Evolutionary conservation across 768 basidiomycete genomes (phyloP).

Genomic region (Agaricus subrufescens): DNA sequence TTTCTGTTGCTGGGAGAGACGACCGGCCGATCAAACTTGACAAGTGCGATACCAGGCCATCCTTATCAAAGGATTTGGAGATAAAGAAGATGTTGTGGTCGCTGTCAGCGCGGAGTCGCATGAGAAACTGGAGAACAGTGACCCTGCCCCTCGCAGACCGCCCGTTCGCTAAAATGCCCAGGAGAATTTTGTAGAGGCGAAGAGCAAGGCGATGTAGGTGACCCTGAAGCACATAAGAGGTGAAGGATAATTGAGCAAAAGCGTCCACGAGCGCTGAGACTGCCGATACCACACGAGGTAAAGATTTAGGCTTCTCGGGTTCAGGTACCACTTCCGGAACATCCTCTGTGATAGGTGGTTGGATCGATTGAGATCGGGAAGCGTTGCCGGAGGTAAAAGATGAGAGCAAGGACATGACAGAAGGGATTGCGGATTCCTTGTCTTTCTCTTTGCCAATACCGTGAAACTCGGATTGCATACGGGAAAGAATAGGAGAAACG

Average conservation of each 20-base stretch:
- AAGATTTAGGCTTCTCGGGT: conserved; percentile 18
- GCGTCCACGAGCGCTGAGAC: conserved; percentile 58
- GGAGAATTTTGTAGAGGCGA: conserved; percentile 45
- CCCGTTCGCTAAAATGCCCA: conserved; percentile 41
- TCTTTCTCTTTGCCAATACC: conserved; percentile 35
- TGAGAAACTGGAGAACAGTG: conserved; percentile 77
- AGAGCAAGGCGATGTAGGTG: conserved; percentile 49
- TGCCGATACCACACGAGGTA: conserved; percentile 52
- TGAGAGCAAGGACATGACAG: conserved; percentile 60
- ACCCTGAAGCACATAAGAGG: conserved; percentile 47
- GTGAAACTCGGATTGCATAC: conserved; percentile 54
- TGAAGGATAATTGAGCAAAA: conserved; percentile 70
- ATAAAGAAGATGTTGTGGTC: conserved; percentile 82
- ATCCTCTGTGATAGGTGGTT: conserved; percentile 34
- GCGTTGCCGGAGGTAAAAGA: conserved; percentile 47
- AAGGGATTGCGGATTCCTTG: conserved; percentile 41
- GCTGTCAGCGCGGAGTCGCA: conserved; percentile 84
- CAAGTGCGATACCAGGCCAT: conserved; percentile 53
- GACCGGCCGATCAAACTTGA: conserved; percentile 61
- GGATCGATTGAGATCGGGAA: conserved; percentile 57
- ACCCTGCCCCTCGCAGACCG: conserved; percentile 60
- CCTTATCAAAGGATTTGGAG: conserved; percentile 45
- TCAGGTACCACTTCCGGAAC: conserved; percentile 20
- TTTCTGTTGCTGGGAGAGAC: conserved; percentile 17
- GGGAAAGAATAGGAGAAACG: conserved; percentile 51